Percentiles rank a stretch among this genome's conserved stretches.
Evolutionary conservation across 2,329 filamentous ascomycete genomes (phyloP).

Genomic region (Arthrobotrys sphaeroides): DNA sequence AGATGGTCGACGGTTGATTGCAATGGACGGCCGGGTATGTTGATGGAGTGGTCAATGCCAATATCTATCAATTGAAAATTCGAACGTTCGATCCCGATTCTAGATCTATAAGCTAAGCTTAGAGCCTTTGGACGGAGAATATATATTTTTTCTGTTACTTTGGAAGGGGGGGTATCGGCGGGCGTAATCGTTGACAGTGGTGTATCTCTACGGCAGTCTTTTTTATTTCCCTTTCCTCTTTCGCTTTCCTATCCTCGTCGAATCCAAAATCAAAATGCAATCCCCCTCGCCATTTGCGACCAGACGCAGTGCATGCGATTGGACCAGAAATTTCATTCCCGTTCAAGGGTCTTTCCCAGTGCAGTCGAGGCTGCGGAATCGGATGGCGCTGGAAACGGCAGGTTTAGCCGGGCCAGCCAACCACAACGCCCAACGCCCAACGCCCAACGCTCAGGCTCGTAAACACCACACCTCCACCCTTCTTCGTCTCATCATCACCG

Average conservation of each 20-base stretch:
- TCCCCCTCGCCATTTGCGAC: not conserved
- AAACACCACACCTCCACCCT: not conserved
- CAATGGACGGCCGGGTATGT: no score
- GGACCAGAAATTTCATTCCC: not conserved
- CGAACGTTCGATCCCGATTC: no score
- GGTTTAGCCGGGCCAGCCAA: conserved; percentile 23
- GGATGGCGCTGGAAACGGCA: conserved; percentile 10
- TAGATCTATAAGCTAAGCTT: no score
- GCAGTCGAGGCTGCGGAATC: conserved; percentile 4
- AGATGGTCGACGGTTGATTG: no score
- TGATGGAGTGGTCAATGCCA: not conserved
- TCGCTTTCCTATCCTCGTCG: no score
- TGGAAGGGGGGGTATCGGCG: no score
- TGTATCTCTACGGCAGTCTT: conserved; percentile 4
- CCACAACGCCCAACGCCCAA: not conserved
- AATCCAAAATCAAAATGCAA: no score
- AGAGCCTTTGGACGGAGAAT: no score
- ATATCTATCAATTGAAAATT: not conserved
- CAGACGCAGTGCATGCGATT: conserved; percentile 6
- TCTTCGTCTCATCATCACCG: not conserved
- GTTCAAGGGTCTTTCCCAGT: conserved; percentile 11
- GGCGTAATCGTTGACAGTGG: not conserved
- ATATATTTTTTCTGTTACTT: no score
- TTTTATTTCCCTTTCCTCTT: conserved; percentile 5
- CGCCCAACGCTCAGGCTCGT: not conserved